Evolutionary conservation across 1,139 yeast genomes (phyloP).

Genomic region (Nadsonia starkeyi-henricii): DNA sequence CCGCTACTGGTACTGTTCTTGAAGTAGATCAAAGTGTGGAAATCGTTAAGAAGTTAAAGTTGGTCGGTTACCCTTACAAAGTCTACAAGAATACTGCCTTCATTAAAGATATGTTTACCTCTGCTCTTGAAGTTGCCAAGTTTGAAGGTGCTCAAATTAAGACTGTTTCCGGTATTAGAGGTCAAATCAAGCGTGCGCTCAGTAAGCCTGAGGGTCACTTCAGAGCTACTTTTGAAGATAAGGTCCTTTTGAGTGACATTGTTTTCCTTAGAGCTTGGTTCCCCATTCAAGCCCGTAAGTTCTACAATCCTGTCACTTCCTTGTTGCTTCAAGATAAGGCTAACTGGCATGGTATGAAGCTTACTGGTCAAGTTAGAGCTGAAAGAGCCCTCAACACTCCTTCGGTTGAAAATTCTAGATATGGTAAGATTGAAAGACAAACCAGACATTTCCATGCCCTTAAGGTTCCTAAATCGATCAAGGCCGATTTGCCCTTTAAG

Average conservation of each 20-base stretch:
- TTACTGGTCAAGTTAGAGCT: conserved; percentile 87
- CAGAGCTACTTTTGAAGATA: conserved; percentile 97
- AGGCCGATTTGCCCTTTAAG: conserved; percentile 71
- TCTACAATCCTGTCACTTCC: conserved; percentile 94
- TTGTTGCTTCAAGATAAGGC: conserved; percentile 57
- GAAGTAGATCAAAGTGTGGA: conserved; percentile 82
- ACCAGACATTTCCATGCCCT: conserved; percentile 80
- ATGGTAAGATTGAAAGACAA: conserved; percentile 71
- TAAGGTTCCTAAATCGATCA: conserved; percentile 68
- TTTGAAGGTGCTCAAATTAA: conserved; percentile 96
- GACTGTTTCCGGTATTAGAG: conserved; percentile 94
- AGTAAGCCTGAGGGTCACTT: conserved; percentile 93
- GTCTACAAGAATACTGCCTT: conserved; percentile 93
- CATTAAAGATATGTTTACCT: conserved; percentile 88
- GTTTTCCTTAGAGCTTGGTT: conserved; percentile 92
- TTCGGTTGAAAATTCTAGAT: conserved; percentile 41
- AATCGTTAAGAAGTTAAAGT: conserved; percentile 87
- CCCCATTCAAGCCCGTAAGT: conserved; percentile 79
- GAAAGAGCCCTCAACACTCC: conserved; percentile 57
- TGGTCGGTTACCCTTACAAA: conserved; percentile 90
- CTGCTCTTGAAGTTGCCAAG: conserved; percentile 88
- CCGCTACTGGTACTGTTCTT: conserved; percentile 95
- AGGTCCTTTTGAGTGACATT: conserved; percentile 78
- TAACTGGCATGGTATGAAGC: conserved; percentile 93
- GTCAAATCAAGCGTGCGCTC: conserved; percentile 91